phyloP scores from a whole-genome alignment of 2,329 filamentous ascomycete species.

The Colletotrichum echinochloae region DNA sequence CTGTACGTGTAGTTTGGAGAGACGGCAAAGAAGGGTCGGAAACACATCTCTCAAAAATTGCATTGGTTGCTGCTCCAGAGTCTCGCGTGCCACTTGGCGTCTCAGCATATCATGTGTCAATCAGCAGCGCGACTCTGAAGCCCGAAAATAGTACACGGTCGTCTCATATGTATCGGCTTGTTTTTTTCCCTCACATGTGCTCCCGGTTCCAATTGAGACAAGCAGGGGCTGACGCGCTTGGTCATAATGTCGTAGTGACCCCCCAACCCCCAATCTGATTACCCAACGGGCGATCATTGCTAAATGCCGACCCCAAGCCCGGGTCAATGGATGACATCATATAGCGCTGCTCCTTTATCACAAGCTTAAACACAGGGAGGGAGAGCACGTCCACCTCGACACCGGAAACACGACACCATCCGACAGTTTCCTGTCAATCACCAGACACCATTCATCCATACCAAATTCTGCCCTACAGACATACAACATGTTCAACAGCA shows the following conservation, averaged over 20 bases:
- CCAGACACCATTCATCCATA: neutral
- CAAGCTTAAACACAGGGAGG: neutral
- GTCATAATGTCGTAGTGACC: slow-evolving; percentile 17
- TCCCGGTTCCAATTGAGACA: neutral
- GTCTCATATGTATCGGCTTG: neutral
- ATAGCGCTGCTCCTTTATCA: slow-evolving; percentile 4
- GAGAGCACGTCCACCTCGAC: too few relatives aligned
- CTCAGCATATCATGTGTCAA: neutral
- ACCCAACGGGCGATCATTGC: slow-evolving; percentile 36
- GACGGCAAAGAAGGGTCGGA: neutral
- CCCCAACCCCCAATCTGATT: neutral
- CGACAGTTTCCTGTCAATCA: neutral
- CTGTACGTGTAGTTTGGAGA: neutral
- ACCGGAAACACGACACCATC: too few relatives aligned
- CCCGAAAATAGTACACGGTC: neutral
- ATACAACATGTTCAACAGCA: slow-evolving; percentile 10
- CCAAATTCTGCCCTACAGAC: neutral
- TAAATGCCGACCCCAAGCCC: neutral
- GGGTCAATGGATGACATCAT: slow-evolving; percentile 33
- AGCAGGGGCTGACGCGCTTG: neutral
- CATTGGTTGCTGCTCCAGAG: neutral
- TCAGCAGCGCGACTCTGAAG: too few relatives aligned
- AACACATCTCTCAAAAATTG: neutral
- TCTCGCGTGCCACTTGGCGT: neutral
- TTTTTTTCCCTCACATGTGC: neutral